These are phyloP conservation scores for Acanthamoeba royreba DNA, from an alignment of 208 protist genomes.

Conservation along the genomic window DNA sequence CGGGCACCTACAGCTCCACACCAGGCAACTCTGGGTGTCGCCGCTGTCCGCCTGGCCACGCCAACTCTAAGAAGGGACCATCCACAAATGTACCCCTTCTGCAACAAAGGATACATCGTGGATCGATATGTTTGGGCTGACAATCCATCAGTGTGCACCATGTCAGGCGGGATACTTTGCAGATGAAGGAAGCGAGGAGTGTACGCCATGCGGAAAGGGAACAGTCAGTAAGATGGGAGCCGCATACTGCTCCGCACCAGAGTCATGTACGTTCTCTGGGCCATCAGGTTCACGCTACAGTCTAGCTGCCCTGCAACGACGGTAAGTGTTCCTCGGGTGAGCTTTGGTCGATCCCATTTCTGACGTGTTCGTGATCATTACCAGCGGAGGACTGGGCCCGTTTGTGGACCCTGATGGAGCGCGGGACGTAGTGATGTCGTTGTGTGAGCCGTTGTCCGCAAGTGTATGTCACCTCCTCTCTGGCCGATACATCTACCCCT, in stretches of 20 bases:
- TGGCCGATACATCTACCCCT: neutral
- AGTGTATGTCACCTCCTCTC: neutral
- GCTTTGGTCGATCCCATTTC: neutral
- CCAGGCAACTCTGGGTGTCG: neutral
- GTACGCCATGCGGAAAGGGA: neutral
- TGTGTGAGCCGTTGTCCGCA: neutral
- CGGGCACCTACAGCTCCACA: neutral
- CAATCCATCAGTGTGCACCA: neutral
- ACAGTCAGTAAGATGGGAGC: neutral
- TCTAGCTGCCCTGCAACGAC: neutral
- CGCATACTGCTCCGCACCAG: neutral
- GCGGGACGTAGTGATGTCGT: neutral
- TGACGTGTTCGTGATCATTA: neutral
- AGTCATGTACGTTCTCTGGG: neutral
- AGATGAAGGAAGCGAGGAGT: neutral
- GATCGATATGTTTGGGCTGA: neutral
- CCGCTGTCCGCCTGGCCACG: neutral
- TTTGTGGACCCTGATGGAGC: neutral
- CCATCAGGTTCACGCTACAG: neutral
- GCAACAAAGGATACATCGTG: too few species aligned
- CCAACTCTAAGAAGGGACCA: neutral
- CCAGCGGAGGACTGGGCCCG: neutral
- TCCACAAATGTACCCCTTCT: neutral
- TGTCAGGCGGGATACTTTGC: neutral
- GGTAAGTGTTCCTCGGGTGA: neutral